Evolutionary conservation across 1,284 basidiomycete species (phyloP).

Genomic region (Melampsora allii-populina): DNA sequence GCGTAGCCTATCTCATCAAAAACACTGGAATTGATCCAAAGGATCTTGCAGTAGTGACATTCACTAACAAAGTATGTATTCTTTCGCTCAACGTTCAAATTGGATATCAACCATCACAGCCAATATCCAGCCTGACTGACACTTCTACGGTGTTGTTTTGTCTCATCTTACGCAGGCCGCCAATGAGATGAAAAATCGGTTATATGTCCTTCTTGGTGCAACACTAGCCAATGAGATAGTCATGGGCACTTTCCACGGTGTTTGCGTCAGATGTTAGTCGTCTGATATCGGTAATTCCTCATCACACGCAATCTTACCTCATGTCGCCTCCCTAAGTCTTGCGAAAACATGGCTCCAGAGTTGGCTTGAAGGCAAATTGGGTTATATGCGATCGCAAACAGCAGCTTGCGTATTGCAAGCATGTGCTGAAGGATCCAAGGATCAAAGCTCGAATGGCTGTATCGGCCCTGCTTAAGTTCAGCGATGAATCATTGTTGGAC

Average conservation of each 20-base stretch:
- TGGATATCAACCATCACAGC: constrained; percentile 67
- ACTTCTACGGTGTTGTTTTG: background rate
- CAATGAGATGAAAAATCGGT: constrained; percentile 75
- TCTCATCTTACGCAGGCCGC: constrained; percentile 78
- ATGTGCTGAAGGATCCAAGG: constrained; percentile 62
- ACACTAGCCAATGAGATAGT: constrained; percentile 62
- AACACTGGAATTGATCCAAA: constrained; percentile 45
- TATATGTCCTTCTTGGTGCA: constrained; percentile 69
- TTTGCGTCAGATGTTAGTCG: constrained; percentile 69
- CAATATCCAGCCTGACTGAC: constrained; percentile 53
- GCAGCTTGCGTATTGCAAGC: constrained; percentile 57
- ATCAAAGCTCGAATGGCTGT: constrained; percentile 55
- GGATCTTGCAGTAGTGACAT: constrained; percentile 52
- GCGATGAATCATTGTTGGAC: constrained; percentile 58
- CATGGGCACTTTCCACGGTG: constrained; percentile 73
- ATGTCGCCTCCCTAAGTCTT: constrained; percentile 61
- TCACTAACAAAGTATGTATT: constrained; percentile 50
- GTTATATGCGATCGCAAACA: constrained; percentile 6
- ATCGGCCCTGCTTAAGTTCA: background rate
- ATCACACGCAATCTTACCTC: constrained; percentile 71
- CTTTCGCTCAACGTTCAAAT: constrained; percentile 58
- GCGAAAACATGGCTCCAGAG: constrained; percentile 1
- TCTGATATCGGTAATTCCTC: constrained; percentile 64
- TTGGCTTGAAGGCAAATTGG: constrained; percentile 5
- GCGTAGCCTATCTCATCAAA: constrained; percentile 72